A percentile compares a stretch with the other conserved stretches of the same genome.
These are phyloP conservation scores for Albatrellus sp. DNA, from an alignment of 1,284 basidiomycete genomes.

Conservation along the genomic window DNA sequence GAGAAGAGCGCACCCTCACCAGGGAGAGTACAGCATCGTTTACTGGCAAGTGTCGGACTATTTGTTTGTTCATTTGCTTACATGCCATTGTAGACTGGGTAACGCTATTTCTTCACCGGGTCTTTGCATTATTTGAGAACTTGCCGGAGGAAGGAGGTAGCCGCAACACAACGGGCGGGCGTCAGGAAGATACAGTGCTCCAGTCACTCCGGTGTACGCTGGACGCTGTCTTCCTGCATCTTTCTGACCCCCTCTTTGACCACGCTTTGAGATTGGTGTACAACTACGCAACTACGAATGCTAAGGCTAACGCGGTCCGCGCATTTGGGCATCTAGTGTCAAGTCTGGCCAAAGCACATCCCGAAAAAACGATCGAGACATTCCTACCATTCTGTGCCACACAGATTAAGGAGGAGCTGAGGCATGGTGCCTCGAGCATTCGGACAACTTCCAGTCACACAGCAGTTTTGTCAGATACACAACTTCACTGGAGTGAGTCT, in stretches of 20 bases:
- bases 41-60: slow-evolving; percentile 37
- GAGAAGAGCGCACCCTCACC: slow-evolving; percentile 65
- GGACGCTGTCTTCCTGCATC: slow-evolving; percentile 78
- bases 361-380: slow-evolving; percentile 66
- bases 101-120: slow-evolving; percentile 73
- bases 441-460: slow-evolving; percentile 80
- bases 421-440: slow-evolving; percentile 84
- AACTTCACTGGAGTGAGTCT: slow-evolving; percentile 84
- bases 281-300: slow-evolving; percentile 80
- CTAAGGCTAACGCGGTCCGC: slow-evolving; percentile 80
- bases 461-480: slow-evolving; percentile 81
- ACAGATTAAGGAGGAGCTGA: slow-evolving; percentile 82
- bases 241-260: slow-evolving; percentile 83
- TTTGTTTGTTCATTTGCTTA: not conserved
- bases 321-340: slow-evolving; percentile 86
- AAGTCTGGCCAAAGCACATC: slow-evolving; percentile 74
- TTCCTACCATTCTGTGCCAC: slow-evolving; percentile 72
- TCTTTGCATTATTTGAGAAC: slow-evolving; percentile 84
- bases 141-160: slow-evolving; percentile 88
- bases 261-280: slow-evolving; percentile 77
- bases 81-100: slow-evolving; percentile 64
- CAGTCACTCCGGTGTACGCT: slow-evolving; percentile 75
- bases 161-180: slow-evolving; percentile 74
- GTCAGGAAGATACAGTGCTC: slow-evolving; percentile 75
- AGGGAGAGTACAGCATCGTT: slow-evolving; percentile 73